phyloP scores from a whole-genome alignment of 208 protist species.

The Leptomonas pyrrhocoris region DNA sequence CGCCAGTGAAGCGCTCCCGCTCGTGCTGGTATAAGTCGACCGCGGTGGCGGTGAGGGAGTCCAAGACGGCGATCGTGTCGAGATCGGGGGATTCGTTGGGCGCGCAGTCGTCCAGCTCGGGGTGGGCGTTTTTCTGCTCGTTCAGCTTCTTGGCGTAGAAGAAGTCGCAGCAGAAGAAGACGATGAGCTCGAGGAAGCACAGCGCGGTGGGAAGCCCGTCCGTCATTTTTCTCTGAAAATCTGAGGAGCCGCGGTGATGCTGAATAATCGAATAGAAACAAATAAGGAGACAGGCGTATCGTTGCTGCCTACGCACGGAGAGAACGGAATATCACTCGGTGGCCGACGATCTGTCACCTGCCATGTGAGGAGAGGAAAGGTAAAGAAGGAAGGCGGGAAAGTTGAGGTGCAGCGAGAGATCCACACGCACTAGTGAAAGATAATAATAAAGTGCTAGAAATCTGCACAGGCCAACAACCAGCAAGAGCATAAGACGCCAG shows the following conservation, averaged over 20 bases:
- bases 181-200: slow-evolving; percentile 49
- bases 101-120: slow-evolving; percentile 74
- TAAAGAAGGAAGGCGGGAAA: background rate
- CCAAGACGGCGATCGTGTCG: slow-evolving; percentile 61
- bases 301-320: background rate
- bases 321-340: background rate
- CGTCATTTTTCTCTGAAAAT: slow-evolving; percentile 22
- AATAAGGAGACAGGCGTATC: background rate
- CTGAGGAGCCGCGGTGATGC: background rate
- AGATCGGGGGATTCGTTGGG: slow-evolving; percentile 65
- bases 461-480: too few relatives aligned
- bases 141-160: slow-evolving; percentile 58
- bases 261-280: background rate
- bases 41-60: slow-evolving; percentile 55
- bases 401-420: too few relatives aligned
- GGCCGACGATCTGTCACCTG: background rate
- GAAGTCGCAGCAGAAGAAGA: slow-evolving; percentile 68
- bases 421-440: too few relatives aligned
- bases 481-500: too few relatives aligned
- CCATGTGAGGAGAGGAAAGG: background rate
- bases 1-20: slow-evolving; percentile 33
- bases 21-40: slow-evolving; percentile 59
- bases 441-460: too few relatives aligned
- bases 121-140: slow-evolving; percentile 57
- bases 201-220: slow-evolving; percentile 34